A percentile compares a stretch with the other conserved stretches of the same genome.
Conservation (phyloP, 2,329 filamentous ascomycete genomes). For the Cordyceps militaris region DNA sequence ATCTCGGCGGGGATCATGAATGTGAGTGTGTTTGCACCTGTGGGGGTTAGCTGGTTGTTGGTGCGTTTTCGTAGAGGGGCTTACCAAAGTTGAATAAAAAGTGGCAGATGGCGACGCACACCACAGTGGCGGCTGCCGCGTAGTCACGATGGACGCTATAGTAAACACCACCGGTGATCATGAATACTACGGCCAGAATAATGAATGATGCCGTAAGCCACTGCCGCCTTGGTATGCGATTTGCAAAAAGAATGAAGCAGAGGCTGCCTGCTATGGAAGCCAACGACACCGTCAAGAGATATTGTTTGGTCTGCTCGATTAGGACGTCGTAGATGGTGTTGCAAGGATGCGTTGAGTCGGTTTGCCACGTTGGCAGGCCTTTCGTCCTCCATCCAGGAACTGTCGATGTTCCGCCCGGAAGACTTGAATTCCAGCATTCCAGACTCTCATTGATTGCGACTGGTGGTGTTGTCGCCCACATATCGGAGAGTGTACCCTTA, state of each 20-base stretch:
- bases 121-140: slow-evolving; percentile 39
- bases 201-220: slow-evolving; percentile 46
- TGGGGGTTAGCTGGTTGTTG: slow-evolving; percentile 10
- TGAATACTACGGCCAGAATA: slow-evolving; percentile 38
- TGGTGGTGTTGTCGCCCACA: slow-evolving; percentile 33
- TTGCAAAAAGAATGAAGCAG: slow-evolving; percentile 41
- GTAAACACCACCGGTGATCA: slow-evolving; percentile 44
- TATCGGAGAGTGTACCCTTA: slow-evolving; percentile 33
- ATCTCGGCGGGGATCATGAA: slow-evolving; percentile 59
- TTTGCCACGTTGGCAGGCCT: slow-evolving; percentile 43
- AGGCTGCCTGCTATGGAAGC: slow-evolving; percentile 44
- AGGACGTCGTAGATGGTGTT: slow-evolving; percentile 46
- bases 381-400: slow-evolving; percentile 33
- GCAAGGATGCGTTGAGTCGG: slow-evolving; percentile 40
- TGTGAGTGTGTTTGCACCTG: slow-evolving; percentile 54
- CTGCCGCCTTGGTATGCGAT: slow-evolving; percentile 39
- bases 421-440: slow-evolving; percentile 40
- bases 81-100: slow-evolving; percentile 50
- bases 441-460: slow-evolving; percentile 31
- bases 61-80: slow-evolving; percentile 11
- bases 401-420: slow-evolving; percentile 36
- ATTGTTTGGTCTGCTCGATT: slow-evolving; percentile 46
- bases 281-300: slow-evolving; percentile 44
- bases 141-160: slow-evolving; percentile 37
- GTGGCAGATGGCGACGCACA: slow-evolving; percentile 45